These are phyloP conservation scores for Phytophthora aleatoria DNA, from an alignment of 352 stramenopile genomes.

Conservation along the genomic window DNA sequence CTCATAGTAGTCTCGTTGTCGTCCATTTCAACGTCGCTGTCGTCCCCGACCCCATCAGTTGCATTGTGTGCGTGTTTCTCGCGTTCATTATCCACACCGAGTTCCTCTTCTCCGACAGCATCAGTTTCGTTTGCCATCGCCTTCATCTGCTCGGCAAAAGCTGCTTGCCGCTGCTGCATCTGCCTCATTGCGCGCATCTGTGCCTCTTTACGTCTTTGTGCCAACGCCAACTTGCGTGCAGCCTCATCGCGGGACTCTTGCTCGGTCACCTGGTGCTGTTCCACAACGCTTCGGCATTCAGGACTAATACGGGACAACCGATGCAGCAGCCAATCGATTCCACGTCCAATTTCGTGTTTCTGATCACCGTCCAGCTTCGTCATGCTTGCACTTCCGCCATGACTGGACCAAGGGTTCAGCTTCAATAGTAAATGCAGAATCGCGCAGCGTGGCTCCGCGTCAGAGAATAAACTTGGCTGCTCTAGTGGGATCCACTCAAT, in stretches of 20 bases:
- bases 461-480: conserved; percentile 42
- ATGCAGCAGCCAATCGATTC: conserved; percentile 81
- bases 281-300: conserved; percentile 48
- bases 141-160: conserved; percentile 82
- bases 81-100: conserved; percentile 23
- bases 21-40: conserved; percentile 38
- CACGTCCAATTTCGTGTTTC: conserved; percentile 83
- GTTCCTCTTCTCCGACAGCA: conserved; percentile 47
- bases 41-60: conserved; percentile 31
- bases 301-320: conserved; percentile 56
- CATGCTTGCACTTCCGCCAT: conserved; percentile 54
- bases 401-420: conserved; percentile 74
- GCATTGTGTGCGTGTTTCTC: conserved; percentile 30
- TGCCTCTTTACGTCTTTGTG: conserved; percentile 68
- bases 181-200: conserved; percentile 77
- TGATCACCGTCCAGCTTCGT: conserved; percentile 78
- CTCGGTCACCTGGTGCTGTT: conserved; percentile 63
- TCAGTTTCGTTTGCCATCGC: conserved; percentile 57
- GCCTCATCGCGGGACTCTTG: conserved; percentile 71
- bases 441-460: conserved; percentile 37
- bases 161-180: conserved; percentile 83
- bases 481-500: conserved; percentile 60
- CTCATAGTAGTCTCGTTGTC: conserved; percentile 55
- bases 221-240: conserved; percentile 63
- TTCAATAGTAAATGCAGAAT: conserved; percentile 70